phyloP scores from a whole-genome alignment of 2,329 filamentous ascomycete species.

The Sarocladiaceae sp. region DNA sequence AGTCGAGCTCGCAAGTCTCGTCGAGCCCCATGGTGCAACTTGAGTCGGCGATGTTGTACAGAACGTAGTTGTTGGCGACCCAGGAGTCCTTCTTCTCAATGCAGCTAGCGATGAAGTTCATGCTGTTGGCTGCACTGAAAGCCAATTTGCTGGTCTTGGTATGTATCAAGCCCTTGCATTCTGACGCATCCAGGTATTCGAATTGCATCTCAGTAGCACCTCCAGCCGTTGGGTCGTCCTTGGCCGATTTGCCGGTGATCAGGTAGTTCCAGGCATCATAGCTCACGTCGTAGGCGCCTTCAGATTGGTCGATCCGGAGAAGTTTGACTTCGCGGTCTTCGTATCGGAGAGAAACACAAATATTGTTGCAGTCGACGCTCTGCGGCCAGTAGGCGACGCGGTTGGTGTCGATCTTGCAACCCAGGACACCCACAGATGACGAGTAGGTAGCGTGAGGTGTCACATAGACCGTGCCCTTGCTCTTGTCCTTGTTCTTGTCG shows the following conservation, averaged over 20 bases:
- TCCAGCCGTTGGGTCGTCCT: constrained; percentile 39
- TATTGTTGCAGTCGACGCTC: constrained; percentile 48
- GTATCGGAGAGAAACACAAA: constrained; percentile 51
- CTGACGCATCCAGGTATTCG: constrained; percentile 36
- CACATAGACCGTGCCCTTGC: constrained; percentile 22
- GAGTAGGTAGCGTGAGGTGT: constrained; percentile 57
- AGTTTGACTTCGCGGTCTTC: constrained; percentile 51
- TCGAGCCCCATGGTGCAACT: constrained; percentile 42
- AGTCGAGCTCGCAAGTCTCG: constrained; percentile 41
- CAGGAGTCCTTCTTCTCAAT: constrained; percentile 35
- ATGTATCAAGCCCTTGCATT: constrained; percentile 45
- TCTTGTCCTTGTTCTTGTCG: background rate
- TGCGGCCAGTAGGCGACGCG: constrained; percentile 58
- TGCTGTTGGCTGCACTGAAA: constrained; percentile 45
- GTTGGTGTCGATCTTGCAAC: constrained; percentile 57
- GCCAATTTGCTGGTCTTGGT: constrained; percentile 35
- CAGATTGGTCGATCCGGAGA: constrained; percentile 53
- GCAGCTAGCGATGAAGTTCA: constrained; percentile 47
- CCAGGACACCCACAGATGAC: constrained; percentile 55
- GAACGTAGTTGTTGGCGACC: constrained; percentile 42
- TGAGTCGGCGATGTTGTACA: constrained; percentile 49
- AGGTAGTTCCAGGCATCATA: constrained; percentile 63
- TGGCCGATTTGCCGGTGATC: constrained; percentile 42
- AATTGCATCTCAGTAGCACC: constrained; percentile 45
- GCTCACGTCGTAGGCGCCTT: constrained; percentile 53